Base-by-base conservation (phyloP, 805 yeast species). In the Saccharomycopsis selenospora region DNA sequence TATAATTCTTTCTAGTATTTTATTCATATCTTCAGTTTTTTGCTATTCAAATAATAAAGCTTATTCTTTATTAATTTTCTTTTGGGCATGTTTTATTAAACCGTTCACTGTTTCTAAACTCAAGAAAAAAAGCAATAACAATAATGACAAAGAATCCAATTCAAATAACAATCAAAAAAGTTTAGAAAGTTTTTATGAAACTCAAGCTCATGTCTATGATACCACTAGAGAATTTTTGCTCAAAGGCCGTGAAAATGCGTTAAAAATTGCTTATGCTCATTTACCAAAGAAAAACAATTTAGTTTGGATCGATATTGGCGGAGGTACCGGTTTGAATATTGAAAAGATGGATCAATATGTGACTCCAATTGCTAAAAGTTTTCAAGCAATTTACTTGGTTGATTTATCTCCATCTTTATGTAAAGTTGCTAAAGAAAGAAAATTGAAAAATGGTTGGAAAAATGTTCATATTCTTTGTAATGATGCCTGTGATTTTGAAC, bases 271-370 rank as follows among this genome's bases (percentile, higher is more conserved):
- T 1, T 71, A 69, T 26, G 62, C 81, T 23, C 89, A 84, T 61
- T 64, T 82, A 3, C 54, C 60, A 29, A 68, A 66, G 46, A 63
- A 62, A 24, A 59, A 61, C 36, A 72, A 73, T 45, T 65, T 82
- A 41, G 78, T 82, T 41, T 83, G 90, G 90, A 71, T 83, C 44
- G 90, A 83, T 61, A 75, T 86, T 59, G 95, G 95, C 45, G 95
- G 95, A 27, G 95, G 95, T 22, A 85, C 95, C 4, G 95, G 95
- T 43, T 72, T 79, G 64, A 85, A 85, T 65, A 81, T 85, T 57
- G 93, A 85, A 64, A 72, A 74, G 57, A 85, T 85, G 95, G 69
- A 82, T 60, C 60, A 68, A 40, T 66, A 78, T 42, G 65, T 75
- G 44, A 61, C 64, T 2, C 41, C 52, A 7, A 42, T 65, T 26